Percentiles rank a stretch among this genome's conserved stretches.
These are phyloP conservation scores for Pichia nanzhaoensis DNA, from an alignment of 805 yeast genomes.

Conservation along the genomic window DNA sequence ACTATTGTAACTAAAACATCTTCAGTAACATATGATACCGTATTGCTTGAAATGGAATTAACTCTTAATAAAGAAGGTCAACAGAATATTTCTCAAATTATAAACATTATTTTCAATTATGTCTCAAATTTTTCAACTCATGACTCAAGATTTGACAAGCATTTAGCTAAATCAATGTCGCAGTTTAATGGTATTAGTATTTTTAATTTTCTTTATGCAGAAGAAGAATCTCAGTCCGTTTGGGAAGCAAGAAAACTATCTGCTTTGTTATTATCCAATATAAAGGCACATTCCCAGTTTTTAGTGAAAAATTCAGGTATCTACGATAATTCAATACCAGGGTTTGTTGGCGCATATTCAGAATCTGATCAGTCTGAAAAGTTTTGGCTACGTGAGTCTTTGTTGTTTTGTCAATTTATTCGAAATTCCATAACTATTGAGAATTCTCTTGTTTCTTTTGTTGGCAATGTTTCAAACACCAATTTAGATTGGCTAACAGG, in stretches of 20 bases:
- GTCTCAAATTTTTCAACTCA: conserved; percentile 15
- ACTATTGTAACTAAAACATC: conserved; percentile 35
- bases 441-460: conserved; percentile 32
- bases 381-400: conserved; percentile 41
- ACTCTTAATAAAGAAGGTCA: conserved; percentile 42
- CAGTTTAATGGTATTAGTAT: conserved; percentile 44
- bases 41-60: conserved; percentile 41
- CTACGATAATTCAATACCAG: conserved; percentile 21
- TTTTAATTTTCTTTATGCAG: conserved; percentile 39
- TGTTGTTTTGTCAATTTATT: conserved; percentile 28
- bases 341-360: conserved; percentile 24
- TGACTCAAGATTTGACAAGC: conserved; percentile 13
- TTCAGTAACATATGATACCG: conserved; percentile 15
- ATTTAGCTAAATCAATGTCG: conserved; percentile 36
- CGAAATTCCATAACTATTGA: conserved; percentile 20
- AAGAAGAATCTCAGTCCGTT: conserved; percentile 33
- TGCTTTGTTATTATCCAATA: conserved; percentile 33
- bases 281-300: conserved; percentile 31
- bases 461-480: conserved; percentile 22
- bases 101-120: conserved; percentile 31
- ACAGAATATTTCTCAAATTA: conserved; percentile 29
- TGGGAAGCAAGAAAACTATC: conserved; percentile 42
- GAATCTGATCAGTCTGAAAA: conserved; percentile 29
- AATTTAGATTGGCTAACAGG: conserved; percentile 2
- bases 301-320: conserved; percentile 37